Evolutionary conservation across 331 rosid genomes (phyloP), one percentile per base, ranked within the genome.

Genomic region (Dryas integrifolia): DNA sequence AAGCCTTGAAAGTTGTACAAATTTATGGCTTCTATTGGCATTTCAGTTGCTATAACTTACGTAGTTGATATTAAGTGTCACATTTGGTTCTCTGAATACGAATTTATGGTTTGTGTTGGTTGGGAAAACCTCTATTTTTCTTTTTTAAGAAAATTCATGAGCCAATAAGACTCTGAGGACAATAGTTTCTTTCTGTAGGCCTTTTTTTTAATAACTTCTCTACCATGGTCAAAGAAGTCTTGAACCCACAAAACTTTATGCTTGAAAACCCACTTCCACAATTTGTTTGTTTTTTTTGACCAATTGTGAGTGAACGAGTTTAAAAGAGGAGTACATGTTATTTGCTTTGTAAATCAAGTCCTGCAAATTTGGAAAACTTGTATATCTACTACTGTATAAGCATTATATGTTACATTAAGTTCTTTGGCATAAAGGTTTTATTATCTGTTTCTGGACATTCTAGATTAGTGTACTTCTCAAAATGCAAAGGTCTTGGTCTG

Each of bases 1-100:
- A 55, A 11, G 65, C 30, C 45, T 59, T 26, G 18, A 46, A 30
- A 46, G 74, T 40, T 62, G 50, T 64, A 35, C 56, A 50, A 59
- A 47, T 44, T 80, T 69, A 65, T 72, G 30, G 82, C 73, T 69
- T 57, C 30, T 46, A 44, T 52, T 5, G 64, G 62, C 51, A 65
- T 73, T 45, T 73, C 41, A 4, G 13, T 69, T 38, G 15, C 45
- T 7, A n/a, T 8, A 52, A 40, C 61, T 43, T 45, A 24, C n/a
- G 35, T 44, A 15, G 13, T 49, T 43, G 49, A 44, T 45, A 24
- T 9, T 56, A 72, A 63, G 50, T 75, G 45, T 12, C 72, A 46
- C 50, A 15, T 67, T 35, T 56, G 65, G 15, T 82, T 62, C 15
- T 39, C 40, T 15, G 63, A 60, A 68, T 60, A 38, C 39, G 61